Evolutionary conservation across 1,284 basidiomycete genomes (phyloP), one percentile per base, ranked within the genome.

Genomic region (Boletus putidus): DNA sequence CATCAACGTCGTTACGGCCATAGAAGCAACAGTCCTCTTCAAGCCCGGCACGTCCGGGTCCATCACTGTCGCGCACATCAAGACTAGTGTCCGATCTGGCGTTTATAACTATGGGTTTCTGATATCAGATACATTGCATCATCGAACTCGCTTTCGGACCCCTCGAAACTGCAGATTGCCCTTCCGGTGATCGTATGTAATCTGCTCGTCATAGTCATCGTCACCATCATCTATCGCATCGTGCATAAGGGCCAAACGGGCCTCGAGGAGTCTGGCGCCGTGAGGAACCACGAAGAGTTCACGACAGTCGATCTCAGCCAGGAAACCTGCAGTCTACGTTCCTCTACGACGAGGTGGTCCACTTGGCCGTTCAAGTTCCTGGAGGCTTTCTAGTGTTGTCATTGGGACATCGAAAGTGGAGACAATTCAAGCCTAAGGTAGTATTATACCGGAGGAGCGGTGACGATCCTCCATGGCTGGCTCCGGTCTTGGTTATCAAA

Each of bases 1-100:
- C 37, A 59, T 67, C 40, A 59, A 55, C 14, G 21, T 49, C 12
- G 35, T 67, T 21, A 65, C 62, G 10, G 48, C 64, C 35, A 18
- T 52, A 2, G 58, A 65, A 10, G 55, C 62, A 21, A 35, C 33
- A 16, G 18, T 62, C 4, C 56, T 67, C 14, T 49, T 64, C 25
- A 18, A 23, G 2, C 35, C 48, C 5, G 1, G 43, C 6, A 42
- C 49, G 6, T 29, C 52, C 9, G 55, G 35, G 12, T 23, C 53
- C 11, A 27, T 59, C 44, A 37, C 66, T 11, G 31, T 65, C 8
- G 57, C 36, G 3, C 43, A 64, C 15, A 39, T 65, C 47, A 66
- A 61, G 57, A 50, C 55, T 37, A 40, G 40, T 42, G 23, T 16
- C 12, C 21, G 31, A 6, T 42, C 40, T 42, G n/a, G 21, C 40